phyloP scores from a whole-genome alignment of 164 flowering plant species.

The Chimonanthus praecox region DNA sequence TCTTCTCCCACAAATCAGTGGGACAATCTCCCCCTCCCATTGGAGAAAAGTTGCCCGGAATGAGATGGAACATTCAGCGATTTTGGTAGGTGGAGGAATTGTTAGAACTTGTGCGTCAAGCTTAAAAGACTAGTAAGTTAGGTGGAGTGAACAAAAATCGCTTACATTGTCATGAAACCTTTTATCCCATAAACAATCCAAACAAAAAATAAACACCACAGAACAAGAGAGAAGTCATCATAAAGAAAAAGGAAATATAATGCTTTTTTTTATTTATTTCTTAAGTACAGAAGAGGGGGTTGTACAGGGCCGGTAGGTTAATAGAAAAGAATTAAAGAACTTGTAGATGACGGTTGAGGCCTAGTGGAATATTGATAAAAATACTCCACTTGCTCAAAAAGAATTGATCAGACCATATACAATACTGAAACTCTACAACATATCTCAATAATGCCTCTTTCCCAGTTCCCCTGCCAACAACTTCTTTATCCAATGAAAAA shows the following conservation, averaged over 20 bases:
- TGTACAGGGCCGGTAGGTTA: neutral
- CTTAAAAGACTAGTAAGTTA: too few relatives aligned
- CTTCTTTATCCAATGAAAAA: too few relatives aligned
- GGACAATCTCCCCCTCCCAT: too few relatives aligned
- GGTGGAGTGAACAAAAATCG: too few relatives aligned
- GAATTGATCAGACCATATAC: neutral
- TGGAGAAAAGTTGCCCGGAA: too few relatives aligned
- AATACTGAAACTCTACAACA: neutral
- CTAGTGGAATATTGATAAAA: neutral
- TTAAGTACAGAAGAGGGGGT: neutral
- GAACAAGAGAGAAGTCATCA: neutral
- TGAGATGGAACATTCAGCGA: too few relatives aligned
- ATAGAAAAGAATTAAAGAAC: neutral
- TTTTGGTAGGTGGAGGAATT: too few relatives aligned
- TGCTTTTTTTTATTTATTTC: neutral
- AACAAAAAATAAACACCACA: neutral
- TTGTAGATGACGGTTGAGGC: neutral
- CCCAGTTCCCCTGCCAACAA: neutral
- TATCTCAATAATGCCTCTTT: neutral
- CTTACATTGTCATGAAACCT: too few relatives aligned
- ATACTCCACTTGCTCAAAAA: neutral
- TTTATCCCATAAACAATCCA: too few relatives aligned
- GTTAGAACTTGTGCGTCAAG: too few relatives aligned
- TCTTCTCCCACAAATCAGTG: too few relatives aligned
- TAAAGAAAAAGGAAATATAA: too few relatives aligned